Evolutionary conservation across 108 stramenopile species (phyloP).

Genomic region (Cyclotella sp.): DNA sequence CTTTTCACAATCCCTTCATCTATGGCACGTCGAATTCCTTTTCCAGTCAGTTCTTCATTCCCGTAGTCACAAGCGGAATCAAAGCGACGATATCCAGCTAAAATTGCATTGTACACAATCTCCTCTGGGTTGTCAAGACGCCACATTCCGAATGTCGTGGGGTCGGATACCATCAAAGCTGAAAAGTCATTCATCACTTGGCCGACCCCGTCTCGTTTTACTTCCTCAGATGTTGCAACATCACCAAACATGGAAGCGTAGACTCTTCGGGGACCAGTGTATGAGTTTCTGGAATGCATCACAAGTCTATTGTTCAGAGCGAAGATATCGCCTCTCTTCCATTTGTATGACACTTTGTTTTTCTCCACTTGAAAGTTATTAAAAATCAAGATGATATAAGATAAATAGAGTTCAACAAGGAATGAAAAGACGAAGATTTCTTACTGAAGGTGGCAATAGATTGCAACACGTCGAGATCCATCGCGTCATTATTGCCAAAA

Average conservation of each 20-base stretch:
- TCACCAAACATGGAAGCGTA: constrained; percentile 67
- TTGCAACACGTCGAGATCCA: constrained; percentile 61
- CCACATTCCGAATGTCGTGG: constrained; percentile 89
- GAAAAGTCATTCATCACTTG: constrained; percentile 46
- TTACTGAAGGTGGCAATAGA: constrained; percentile 64
- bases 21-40: constrained; percentile 85
- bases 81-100: constrained; percentile 84
- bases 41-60: constrained; percentile 89
- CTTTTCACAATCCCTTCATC: constrained; percentile 73
- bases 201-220: constrained; percentile 42
- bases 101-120: constrained; percentile 83
- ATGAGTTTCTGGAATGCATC: constrained; percentile 86
- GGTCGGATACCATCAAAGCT: constrained; percentile 48
- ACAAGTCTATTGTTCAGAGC: constrained; percentile 79
- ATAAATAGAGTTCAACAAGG: too few species aligned
- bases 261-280: constrained; percentile 62
- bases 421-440: neutral
- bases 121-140: constrained; percentile 69
- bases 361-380: constrained; percentile 42
- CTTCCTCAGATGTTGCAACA: constrained; percentile 7
- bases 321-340: constrained; percentile 79
- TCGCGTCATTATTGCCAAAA: constrained; percentile 72
- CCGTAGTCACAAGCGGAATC: constrained; percentile 97
- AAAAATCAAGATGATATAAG: neutral
- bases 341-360: constrained; percentile 69